These are phyloP conservation scores for Cladophialophora carrionii DNA, from an alignment of 2,329 filamentous ascomycete genomes.

Conservation along the genomic window DNA sequence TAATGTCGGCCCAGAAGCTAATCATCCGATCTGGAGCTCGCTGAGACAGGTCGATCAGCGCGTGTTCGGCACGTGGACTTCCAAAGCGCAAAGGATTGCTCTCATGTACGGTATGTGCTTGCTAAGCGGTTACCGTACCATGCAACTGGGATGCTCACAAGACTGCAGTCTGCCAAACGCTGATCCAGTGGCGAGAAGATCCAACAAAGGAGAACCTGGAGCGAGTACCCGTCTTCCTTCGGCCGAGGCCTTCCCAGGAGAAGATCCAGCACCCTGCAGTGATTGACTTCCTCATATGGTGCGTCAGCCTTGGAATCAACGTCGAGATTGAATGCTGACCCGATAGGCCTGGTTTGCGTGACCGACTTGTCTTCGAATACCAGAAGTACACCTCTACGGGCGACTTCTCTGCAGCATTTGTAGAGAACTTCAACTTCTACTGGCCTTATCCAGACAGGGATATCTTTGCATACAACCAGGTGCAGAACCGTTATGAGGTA, in stretches of 20 bases:
- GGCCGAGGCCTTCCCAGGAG: conserved; percentile 34
- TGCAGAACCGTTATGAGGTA: not conserved
- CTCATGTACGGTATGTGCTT: conserved; percentile 31
- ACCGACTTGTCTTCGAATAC: conserved; percentile 37
- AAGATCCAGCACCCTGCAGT: conserved; percentile 37
- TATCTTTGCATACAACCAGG: conserved; percentile 29
- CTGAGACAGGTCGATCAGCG: conserved; percentile 35
- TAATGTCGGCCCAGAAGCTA: conserved; percentile 31
- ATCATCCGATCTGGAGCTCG: conserved; percentile 35
- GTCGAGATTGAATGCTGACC: not conserved
- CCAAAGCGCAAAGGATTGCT: conserved; percentile 34
- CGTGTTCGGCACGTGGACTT: conserved; percentile 37
- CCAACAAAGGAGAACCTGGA: conserved; percentile 35
- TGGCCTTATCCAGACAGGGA: conserved; percentile 36
- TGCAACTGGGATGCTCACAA: not conserved
- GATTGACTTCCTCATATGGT: conserved; percentile 37
- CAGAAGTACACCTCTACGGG: conserved; percentile 35
- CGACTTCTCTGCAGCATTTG: conserved; percentile 35
- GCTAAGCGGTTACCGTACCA: not conserved
- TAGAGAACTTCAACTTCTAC: conserved; percentile 37
- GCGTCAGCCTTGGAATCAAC: conserved; percentile 4
- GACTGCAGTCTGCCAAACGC: conserved; percentile 29
- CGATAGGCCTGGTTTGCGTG: conserved; percentile 32
- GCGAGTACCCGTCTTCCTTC: conserved; percentile 33
- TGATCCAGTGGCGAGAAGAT: conserved; percentile 35